A percentile compares a stretch with the other conserved stretches of the same genome.
Evolutionary conservation across 371 early-diverging fungal species (phyloP).

Genomic region (Mucor plumbeus): DNA sequence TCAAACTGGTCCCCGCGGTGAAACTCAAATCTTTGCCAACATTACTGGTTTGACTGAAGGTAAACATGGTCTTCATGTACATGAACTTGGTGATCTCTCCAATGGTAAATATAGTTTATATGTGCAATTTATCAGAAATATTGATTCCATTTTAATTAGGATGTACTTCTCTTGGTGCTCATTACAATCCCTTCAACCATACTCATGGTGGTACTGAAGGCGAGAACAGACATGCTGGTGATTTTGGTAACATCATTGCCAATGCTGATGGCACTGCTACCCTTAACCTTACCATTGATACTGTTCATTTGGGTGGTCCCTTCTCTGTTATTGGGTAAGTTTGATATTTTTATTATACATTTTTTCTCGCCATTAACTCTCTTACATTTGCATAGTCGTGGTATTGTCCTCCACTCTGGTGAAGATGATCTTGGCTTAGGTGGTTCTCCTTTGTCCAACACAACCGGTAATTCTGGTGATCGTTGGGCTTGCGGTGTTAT

Average conservation of each 20-base stretch:
- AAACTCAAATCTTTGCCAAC: conserved; percentile 61
- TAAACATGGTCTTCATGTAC: conserved; percentile 90
- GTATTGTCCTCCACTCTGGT: conserved; percentile 83
- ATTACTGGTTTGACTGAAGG: conserved; percentile 74
- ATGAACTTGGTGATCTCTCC: conserved; percentile 78
- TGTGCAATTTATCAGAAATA: not conserved
- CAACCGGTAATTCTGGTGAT: conserved; percentile 88
- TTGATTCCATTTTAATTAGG: conserved; percentile 32
- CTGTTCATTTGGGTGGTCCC: conserved; percentile 72
- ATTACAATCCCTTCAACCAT: conserved; percentile 80
- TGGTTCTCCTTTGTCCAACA: conserved; percentile 73
- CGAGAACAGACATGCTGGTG: conserved; percentile 80
- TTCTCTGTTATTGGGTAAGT: conserved; percentile 75
- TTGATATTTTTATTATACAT: too few relatives aligned
- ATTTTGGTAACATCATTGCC: conserved; percentile 83
- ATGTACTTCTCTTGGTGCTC: conserved; percentile 76
- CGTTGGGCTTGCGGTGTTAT: conserved; percentile 91
- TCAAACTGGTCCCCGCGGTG: conserved; percentile 63
- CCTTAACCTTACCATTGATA: conserved; percentile 55
- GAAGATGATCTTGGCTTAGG: conserved; percentile 87
- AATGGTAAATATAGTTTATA: conserved; percentile 47
- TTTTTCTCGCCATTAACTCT: not conserved
- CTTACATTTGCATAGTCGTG: conserved; percentile 58
- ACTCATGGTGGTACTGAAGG: conserved; percentile 82
- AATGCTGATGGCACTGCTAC: conserved; percentile 58